Conservation (phyloP, 2,329 filamentous ascomycete species). For the Trichoderma endophyticum region DNA sequence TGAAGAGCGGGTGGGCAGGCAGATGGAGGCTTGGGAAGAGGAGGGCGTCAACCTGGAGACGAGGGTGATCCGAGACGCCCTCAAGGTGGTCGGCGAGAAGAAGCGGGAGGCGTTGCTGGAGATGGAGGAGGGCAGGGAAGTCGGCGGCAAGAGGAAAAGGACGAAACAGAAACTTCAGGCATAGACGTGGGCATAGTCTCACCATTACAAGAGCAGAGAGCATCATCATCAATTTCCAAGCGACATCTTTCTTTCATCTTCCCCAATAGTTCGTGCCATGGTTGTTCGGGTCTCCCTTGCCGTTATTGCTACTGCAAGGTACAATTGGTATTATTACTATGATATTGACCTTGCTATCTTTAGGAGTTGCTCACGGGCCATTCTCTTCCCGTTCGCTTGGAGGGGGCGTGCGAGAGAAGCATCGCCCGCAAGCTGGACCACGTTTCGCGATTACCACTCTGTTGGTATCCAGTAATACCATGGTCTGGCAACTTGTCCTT, state of each 20-base stretch:
- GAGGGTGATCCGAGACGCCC: constrained; percentile 74
- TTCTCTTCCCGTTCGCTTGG: neutral
- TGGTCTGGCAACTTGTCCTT: neutral
- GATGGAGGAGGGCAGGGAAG: constrained; percentile 88
- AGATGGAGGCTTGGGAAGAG: constrained; percentile 83
- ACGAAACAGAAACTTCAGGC: constrained; percentile 55
- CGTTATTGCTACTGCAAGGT: neutral
- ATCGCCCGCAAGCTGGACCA: neutral
- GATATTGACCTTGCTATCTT: neutral
- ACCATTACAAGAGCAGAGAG: neutral
- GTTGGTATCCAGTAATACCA: neutral
- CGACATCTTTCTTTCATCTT: neutral
- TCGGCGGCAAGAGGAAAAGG: constrained; percentile 76
- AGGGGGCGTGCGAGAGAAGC: neutral
- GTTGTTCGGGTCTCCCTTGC: neutral
- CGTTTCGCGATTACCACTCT: neutral
- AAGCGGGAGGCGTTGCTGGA: constrained; percentile 88
- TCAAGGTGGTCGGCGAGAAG: constrained; percentile 93
- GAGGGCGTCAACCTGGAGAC: constrained; percentile 94
- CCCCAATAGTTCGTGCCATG: neutral
- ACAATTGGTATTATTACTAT: neutral
- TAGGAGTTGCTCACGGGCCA: neutral
- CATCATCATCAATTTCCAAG: neutral
- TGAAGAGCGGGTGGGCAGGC: constrained; percentile 72
- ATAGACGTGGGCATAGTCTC: constrained; percentile 23